Conservation (phyloP, 768 basidiomycete genomes). For the Dacryopinax spathularia region DNA sequence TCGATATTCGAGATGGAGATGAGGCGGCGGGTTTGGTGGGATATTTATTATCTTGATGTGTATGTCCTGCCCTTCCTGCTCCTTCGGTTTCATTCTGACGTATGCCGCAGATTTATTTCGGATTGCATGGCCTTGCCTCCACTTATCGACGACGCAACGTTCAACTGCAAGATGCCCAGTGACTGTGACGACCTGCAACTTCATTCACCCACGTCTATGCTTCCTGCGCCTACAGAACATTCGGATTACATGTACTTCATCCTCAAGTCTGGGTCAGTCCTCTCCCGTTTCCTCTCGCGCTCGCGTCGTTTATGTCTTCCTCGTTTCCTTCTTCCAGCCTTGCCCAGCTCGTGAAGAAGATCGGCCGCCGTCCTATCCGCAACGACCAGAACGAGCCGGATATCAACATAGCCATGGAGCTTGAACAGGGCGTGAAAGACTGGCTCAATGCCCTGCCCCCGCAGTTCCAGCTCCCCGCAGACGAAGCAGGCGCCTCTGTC, state of each 20-base stretch:
- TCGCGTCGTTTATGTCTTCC: background rate
- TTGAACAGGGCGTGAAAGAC: slow-evolving; percentile 41
- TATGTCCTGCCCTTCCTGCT: slow-evolving; percentile 27
- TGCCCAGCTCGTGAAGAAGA: slow-evolving; percentile 45
- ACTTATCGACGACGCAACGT: slow-evolving; percentile 40
- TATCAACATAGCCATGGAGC: slow-evolving; percentile 45
- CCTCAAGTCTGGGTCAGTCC: slow-evolving; percentile 46
- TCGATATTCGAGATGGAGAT: slow-evolving; percentile 38
- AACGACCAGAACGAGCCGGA: slow-evolving; percentile 31
- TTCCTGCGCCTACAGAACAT: slow-evolving; percentile 27
- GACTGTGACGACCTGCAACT: slow-evolving; percentile 45
- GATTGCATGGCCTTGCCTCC: slow-evolving; percentile 54
- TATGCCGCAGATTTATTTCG: slow-evolving; percentile 42
- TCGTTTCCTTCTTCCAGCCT: slow-evolving; percentile 29
- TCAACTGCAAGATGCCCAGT: slow-evolving; percentile 39
- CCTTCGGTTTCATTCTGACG: background rate
- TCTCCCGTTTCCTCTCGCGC: background rate
- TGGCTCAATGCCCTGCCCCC: slow-evolving; percentile 43
- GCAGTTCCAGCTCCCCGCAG: slow-evolving; percentile 29
- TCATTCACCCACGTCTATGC: slow-evolving; percentile 31
- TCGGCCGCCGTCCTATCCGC: slow-evolving; percentile 39
- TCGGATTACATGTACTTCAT: slow-evolving; percentile 36
- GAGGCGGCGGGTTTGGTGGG: slow-evolving; percentile 60
- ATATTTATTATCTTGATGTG: slow-evolving; percentile 63
- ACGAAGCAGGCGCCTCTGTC: slow-evolving; percentile 22